These are phyloP conservation scores for Graphiopsis chlorocephala DNA, from an alignment of 2,329 filamentous ascomycete genomes.

Conservation along the genomic window DNA sequence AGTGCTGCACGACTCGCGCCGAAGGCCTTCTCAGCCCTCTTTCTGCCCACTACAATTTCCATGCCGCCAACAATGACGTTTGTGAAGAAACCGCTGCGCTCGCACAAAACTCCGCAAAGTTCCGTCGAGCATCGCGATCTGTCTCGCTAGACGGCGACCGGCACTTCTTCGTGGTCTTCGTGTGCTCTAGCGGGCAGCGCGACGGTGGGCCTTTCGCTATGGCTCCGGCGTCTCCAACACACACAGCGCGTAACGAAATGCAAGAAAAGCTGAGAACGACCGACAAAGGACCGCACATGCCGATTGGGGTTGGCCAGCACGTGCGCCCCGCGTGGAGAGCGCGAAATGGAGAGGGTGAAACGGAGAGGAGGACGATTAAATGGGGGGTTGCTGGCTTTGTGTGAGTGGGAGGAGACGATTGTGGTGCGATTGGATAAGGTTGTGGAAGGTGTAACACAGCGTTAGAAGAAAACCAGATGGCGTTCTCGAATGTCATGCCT, in stretches of 20 bases:
- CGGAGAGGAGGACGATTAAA: neutral
- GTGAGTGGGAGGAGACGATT: neutral
- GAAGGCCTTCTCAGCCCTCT: neutral
- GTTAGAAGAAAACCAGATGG: neutral
- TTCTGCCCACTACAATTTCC: neutral
- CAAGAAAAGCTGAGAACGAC: neutral
- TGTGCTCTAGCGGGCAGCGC: conserved; percentile 3
- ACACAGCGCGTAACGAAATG: neutral
- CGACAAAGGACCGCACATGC: conserved; percentile 9
- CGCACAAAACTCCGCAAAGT: neutral
- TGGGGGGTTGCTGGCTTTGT: neutral
- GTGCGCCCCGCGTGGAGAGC: conserved; percentile 14
- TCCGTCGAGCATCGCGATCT: conserved; percentile 1
- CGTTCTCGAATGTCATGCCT: neutral
- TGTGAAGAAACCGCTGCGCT: neutral
- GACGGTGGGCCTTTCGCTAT: neutral
- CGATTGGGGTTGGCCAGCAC: conserved; percentile 9
- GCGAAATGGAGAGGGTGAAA: neutral
- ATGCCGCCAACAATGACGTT: neutral
- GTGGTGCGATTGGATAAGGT: neutral
- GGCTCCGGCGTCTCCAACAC: conserved; percentile 1
- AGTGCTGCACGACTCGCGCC: neutral
- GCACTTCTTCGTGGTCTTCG: conserved; percentile 4
- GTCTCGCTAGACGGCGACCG: neutral
- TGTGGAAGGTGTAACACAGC: neutral